Base-by-base conservation (phyloP, 441 rosid species). In the Euphorbia schlechtendalii region DNA sequence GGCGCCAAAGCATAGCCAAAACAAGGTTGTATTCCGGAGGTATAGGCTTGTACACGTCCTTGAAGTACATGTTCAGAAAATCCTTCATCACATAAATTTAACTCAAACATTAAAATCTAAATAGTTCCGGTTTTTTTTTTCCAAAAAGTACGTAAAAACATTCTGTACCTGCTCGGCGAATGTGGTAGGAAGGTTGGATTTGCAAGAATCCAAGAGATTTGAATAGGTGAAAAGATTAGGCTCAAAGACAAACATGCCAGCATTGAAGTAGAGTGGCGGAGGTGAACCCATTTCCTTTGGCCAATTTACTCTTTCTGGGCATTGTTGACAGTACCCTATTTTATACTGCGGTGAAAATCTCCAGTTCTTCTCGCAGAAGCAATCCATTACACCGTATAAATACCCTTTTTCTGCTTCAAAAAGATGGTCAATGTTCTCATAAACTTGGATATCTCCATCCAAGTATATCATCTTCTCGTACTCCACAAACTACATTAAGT, bases 91-190 rank as follows among this genome's bases (percentile, higher is more conserved):
- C 17, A n/a, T 49, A 61, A n/a, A 32, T 3, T 32, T 32, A 32
- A 32, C 34, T 6, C 34, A 32, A 32, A 32, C n/a, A n/a, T n/a
- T n/a, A n/a, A n/a, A n/a, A n/a, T n/a, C n/a, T n/a, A n/a, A n/a
- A n/a, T n/a, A n/a, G n/a, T n/a, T n/a, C 40, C 9, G 40, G 40
- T 36, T 36, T 36, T 36, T 36, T 36, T 36, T 36, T 36, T 36
- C 5, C 9, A 9, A 36, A 36, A 36, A 36, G 40, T 3, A 4
- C 5, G 9, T 3, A 36, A 36, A 36, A 9, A 9, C n/a, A n/a
- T n/a, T n/a, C n/a, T n/a, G 45, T 40, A 85, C 92, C 87, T 86
- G 97, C 69, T 91, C 96, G 2, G 97, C 97, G 46, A 91, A 91
- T 1, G 86, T 21, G 25, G 92, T 83, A 0, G 97, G 77, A 40